Evolutionary conservation across 2,329 filamentous ascomycete genomes (phyloP).

Genomic region (Aspergillus fumigatus): DNA sequence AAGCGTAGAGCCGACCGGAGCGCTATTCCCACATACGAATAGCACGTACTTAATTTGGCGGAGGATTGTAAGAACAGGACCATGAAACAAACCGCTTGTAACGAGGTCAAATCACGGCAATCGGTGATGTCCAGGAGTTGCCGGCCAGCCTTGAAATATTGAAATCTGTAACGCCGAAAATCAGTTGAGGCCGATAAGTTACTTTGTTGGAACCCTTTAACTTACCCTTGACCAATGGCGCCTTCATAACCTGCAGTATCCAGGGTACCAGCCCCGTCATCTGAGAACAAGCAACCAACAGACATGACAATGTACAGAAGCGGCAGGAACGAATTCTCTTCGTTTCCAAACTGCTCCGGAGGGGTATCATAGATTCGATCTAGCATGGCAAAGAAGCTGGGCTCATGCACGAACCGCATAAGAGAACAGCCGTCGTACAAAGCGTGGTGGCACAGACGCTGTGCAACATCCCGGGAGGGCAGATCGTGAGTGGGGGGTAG

Average conservation of each 20-base stretch:
- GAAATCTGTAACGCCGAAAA: constrained; percentile 49
- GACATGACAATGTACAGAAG: constrained; percentile 67
- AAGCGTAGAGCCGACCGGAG: constrained; percentile 71
- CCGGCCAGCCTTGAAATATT: constrained; percentile 68
- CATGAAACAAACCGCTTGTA: constrained; percentile 75
- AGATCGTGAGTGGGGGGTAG: constrained; percentile 59
- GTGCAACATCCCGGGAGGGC: constrained; percentile 58
- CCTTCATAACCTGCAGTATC: constrained; percentile 45
- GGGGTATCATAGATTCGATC: constrained; percentile 72
- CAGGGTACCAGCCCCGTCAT: constrained; percentile 49
- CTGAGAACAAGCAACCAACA: constrained; percentile 68
- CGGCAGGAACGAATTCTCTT: constrained; percentile 65
- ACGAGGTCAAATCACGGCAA: constrained; percentile 67
- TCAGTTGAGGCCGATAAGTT: constrained; percentile 3
- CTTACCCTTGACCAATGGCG: constrained; percentile 54
- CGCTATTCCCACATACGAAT: constrained; percentile 74
- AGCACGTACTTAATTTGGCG: constrained; percentile 73
- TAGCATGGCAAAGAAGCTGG: constrained; percentile 72
- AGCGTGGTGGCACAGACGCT: constrained; percentile 54
- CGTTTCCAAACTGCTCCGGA: constrained; percentile 57
- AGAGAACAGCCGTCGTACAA: constrained; percentile 60
- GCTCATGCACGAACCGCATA: constrained; percentile 72
- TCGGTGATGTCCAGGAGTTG: constrained; percentile 57
- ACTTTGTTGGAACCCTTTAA: background rate
- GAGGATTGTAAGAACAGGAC: constrained; percentile 77